Evolutionary conservation across 768 basidiomycete species (phyloP).

Genomic region (Boletus rubropictus): DNA sequence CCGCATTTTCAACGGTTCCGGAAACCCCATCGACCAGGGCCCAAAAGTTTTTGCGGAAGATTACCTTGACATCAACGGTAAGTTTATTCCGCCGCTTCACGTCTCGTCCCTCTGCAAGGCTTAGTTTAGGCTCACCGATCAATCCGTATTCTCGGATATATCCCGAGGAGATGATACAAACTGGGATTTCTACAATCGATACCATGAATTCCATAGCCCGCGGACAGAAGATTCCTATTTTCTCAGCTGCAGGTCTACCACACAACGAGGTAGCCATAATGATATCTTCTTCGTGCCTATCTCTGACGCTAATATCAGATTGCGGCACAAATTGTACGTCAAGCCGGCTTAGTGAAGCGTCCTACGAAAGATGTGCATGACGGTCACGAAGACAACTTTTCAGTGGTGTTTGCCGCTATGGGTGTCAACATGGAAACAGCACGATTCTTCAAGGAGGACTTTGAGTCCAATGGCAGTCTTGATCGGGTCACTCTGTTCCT

Average conservation of each 20-base stretch:
- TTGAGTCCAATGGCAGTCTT: conserved; percentile 96
- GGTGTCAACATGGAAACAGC: conserved; percentile 99
- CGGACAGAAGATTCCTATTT: conserved; percentile 99
- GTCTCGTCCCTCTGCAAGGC: conserved; percentile 12
- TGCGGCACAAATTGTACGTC: conserved; percentile 99
- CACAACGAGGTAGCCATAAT: conserved; percentile 79
- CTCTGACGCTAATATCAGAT: conserved; percentile 52
- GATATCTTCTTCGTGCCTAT: conserved; percentile 19
- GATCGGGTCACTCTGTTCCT: conserved; percentile 98
- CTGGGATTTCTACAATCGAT: conserved; percentile 98
- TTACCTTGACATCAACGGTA: conserved; percentile 98
- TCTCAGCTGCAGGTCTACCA: conserved; percentile 96
- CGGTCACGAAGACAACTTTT: conserved; percentile 99
- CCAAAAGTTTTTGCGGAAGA: conserved; percentile 99
- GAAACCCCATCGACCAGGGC: conserved; percentile 96
- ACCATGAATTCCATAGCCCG: conserved; percentile 99
- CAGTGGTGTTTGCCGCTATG: conserved; percentile 99
- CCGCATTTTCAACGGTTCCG: conserved; percentile 98
- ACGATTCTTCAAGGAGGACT: conserved; percentile 99
- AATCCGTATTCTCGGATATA: conserved; percentile 98
- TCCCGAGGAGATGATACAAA: conserved; percentile 99
- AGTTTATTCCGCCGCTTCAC: conserved; percentile 23
- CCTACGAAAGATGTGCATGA: conserved; percentile 97
- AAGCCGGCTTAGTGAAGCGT: conserved; percentile 93
- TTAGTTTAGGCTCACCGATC: conserved; percentile 80